Percentiles rank a stretch among this genome's conserved stretches.
These are phyloP conservation scores for Begonia fuchsioides DNA, from an alignment of 306 rosid species.

Conservation along the genomic window DNA sequence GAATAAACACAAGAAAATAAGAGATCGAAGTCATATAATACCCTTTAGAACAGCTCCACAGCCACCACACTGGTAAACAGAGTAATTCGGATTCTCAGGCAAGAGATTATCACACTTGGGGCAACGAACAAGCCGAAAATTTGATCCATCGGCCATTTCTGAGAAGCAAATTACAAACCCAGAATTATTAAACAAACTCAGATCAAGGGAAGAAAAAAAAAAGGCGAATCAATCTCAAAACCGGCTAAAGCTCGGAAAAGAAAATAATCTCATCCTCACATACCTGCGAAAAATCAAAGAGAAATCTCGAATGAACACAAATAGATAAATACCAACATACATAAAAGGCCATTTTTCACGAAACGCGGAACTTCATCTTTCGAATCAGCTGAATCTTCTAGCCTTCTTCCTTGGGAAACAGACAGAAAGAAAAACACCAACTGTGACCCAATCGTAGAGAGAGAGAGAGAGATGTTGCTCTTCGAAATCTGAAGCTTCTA, in stretches of 20 bases:
- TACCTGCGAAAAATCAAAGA: no score
- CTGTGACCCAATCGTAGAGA: no score
- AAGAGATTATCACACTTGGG: slow-evolving; percentile 19
- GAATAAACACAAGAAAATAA: neutral
- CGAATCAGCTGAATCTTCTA: no score
- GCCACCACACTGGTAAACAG: slow-evolving; percentile 25
- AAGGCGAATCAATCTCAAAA: slow-evolving; percentile 5
- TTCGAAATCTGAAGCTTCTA: no score
- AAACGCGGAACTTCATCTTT: no score
- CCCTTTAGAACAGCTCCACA: slow-evolving; percentile 26
- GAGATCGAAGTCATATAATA: slow-evolving; percentile 1
- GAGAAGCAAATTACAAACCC: slow-evolving; percentile 3
- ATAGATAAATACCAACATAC: no score
- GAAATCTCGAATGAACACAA: no score
- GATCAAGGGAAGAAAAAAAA: slow-evolving; percentile 7
- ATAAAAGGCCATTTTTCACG: no score
- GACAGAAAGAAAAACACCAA: neutral
- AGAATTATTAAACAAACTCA: slow-evolving; percentile 10
- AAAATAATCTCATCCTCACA: no score
- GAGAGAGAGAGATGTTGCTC: no score
- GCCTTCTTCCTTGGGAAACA: neutral
- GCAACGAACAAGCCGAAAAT: slow-evolving; percentile 21
- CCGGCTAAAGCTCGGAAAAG: neutral
- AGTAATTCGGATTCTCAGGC: slow-evolving; percentile 11
- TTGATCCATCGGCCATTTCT: slow-evolving; percentile 12